Evolutionary conservation across 2,329 filamentous ascomycete genomes (phyloP), one percentile per base, ranked within the genome.

Genomic region (Hypoxylon sp.): DNA sequence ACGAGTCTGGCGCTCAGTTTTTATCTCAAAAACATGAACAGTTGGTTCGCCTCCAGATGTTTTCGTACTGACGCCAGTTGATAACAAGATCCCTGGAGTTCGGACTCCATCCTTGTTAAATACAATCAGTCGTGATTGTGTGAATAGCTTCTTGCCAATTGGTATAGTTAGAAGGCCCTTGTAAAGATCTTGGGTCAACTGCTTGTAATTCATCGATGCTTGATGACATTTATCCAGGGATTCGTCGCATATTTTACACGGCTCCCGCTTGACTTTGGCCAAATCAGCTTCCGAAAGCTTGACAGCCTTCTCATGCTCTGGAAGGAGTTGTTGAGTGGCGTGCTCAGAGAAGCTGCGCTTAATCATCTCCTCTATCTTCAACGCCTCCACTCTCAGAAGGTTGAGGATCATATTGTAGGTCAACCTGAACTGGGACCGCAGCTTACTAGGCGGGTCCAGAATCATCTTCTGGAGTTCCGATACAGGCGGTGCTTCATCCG

Each of bases 341-440:
- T 99, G 96, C 80, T 99, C 96, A 57, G 95, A 98, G 84, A 99
- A 99, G 79, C 94, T 98, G 72, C 96, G 92, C 86, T 99, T 99
- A 84, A 99, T 99, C 96, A 99, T 99, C 81, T 99, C 96, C 79
- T 99, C 96, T 74, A 99, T 98, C 83, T 98, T 98, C 72, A 99
- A 83, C 2, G 96, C 96, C 80, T 99, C 96, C 1, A 99, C 96
- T 37, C 96, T 91, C 53, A 99, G 85, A 33, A 99, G 85, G 77
- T 98, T 99, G 31, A 99, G 84, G 67, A 99, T 99, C 96, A 99
- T 99, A 81, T 98, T 99, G 84, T 99, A 99, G 0, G 97, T 99
- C 52, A 99, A 85, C 67, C 96, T 90, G 85, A 99, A 99, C 77
- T 99, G 96, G 5, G 95, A 98, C 51, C 94, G 90, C 53, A 99